Conservation (phyloP, 164 flowering plant species). For the Nelumbo lutea region DNA sequence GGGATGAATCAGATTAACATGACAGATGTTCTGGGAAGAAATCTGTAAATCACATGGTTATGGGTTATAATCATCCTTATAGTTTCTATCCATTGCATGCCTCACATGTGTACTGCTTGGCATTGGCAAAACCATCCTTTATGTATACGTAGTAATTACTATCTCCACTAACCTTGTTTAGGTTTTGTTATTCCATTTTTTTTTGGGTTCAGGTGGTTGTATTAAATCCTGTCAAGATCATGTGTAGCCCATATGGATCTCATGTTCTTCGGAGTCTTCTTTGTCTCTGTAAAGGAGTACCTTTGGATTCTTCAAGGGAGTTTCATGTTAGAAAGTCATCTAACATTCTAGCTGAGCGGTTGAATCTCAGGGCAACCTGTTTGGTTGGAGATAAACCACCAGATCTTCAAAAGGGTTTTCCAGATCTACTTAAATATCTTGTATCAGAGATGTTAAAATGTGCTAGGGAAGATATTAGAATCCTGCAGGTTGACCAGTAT, state of each 20-base stretch:
- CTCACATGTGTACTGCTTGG: neutral
- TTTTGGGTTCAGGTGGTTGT: conserved; percentile 49
- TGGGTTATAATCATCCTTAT: neutral
- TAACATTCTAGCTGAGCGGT: conserved; percentile 47
- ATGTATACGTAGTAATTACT: neutral
- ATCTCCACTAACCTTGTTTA: neutral
- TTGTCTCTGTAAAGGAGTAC: conserved; percentile 75
- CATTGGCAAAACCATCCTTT: conserved; percentile 1
- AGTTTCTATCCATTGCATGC: neutral
- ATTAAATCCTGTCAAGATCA: conserved; percentile 48
- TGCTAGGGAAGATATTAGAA: conserved; percentile 33
- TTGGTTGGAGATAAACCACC: conserved; percentile 19
- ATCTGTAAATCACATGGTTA: neutral
- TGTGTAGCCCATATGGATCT: conserved; percentile 82
- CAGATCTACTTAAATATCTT: conserved; percentile 52
- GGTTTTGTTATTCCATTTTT: neutral
- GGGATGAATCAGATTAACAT: neutral
- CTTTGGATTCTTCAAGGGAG: conserved; percentile 47
- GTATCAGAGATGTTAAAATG: conserved; percentile 48
- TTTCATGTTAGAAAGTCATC: conserved; percentile 61
- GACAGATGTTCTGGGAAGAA: neutral
- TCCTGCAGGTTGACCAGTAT: conserved; percentile 53
- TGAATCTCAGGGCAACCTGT: conserved; percentile 41
- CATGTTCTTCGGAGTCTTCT: conserved; percentile 94
- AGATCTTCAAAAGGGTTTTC: conserved; percentile 45